Percentiles rank a stretch among this genome's conserved stretches.
These are phyloP conservation scores for Citeromyces nyonsensis DNA, from an alignment of 805 yeast species.

Conservation along the genomic window DNA sequence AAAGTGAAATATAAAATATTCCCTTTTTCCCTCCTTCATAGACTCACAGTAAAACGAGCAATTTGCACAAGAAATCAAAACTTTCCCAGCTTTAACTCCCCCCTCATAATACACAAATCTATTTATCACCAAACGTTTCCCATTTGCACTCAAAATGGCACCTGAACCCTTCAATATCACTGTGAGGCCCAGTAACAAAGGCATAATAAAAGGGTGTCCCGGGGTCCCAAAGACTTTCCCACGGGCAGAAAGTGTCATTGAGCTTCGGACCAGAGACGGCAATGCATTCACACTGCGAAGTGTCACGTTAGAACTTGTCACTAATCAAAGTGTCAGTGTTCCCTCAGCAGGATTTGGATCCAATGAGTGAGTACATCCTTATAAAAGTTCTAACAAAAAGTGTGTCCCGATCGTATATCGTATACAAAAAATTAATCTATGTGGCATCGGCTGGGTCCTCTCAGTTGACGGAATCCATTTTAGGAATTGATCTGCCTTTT, in stretches of 20 bases:
- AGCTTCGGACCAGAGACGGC: slow-evolving; percentile 1
- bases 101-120: no score
- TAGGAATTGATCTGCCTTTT: slow-evolving; percentile 2
- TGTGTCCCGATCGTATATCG: background rate
- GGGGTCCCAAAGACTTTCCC: slow-evolving; percentile 2
- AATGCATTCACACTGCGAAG: slow-evolving; percentile 1
- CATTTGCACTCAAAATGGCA: no score
- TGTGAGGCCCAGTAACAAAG: slow-evolving; percentile 1
- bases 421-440: background rate
- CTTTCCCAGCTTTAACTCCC: no score
- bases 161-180: slow-evolving; percentile 1
- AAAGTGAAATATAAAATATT: no score
- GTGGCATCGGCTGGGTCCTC: background rate
- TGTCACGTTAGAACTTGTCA: background rate
- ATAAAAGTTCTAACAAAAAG: background rate
- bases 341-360: background rate
- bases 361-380: background rate
- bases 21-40: no score
- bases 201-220: slow-evolving; percentile 2
- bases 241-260: slow-evolving; percentile 1
- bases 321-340: slow-evolving; percentile 1
- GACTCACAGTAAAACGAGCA: no score
- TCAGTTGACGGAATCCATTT: background rate
- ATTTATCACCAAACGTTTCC: no score
- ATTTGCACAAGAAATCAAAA: no score